Conservation (phyloP, 345 rosid genomes). For the Populus davidiana region DNA sequence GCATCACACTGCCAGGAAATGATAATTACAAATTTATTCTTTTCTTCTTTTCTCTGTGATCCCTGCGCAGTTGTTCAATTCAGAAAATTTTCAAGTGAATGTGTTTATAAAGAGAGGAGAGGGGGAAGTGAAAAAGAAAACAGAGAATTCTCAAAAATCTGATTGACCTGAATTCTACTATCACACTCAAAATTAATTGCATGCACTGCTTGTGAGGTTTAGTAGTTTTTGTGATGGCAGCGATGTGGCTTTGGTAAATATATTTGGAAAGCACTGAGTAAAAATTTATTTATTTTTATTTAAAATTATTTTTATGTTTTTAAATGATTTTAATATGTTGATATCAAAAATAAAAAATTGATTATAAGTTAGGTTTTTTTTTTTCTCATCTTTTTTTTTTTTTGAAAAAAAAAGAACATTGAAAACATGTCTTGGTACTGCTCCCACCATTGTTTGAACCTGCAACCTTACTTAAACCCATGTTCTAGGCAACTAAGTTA, state of each 20-base stretch:
- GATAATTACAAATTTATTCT: conserved; percentile 3
- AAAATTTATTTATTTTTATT: no score
- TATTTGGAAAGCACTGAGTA: neutral
- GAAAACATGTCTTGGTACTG: no score
- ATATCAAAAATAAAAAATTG: no score
- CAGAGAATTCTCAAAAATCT: neutral
- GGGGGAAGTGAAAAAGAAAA: neutral
- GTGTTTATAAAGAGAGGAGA: neutral
- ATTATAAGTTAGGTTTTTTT: no score
- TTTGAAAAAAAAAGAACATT: no score
- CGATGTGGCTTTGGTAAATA: neutral
- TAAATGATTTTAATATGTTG: no score
- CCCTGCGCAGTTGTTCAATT: neutral
- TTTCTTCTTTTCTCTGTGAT: neutral
- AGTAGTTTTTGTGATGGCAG: neutral
- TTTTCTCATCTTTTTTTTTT: no score
- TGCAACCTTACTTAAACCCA: no score
- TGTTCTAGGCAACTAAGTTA: no score
- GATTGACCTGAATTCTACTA: neutral
- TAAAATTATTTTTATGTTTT: no score
- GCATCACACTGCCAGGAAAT: conserved; percentile 9
- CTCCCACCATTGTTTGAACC: no score
- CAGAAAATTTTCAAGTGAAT: conserved; percentile 1
- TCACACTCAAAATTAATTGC: neutral
- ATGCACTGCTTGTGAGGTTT: neutral